These are phyloP conservation scores for Malassezia furfur DNA, from an alignment of 1,284 basidiomycete genomes.

Conservation along the genomic window DNA sequence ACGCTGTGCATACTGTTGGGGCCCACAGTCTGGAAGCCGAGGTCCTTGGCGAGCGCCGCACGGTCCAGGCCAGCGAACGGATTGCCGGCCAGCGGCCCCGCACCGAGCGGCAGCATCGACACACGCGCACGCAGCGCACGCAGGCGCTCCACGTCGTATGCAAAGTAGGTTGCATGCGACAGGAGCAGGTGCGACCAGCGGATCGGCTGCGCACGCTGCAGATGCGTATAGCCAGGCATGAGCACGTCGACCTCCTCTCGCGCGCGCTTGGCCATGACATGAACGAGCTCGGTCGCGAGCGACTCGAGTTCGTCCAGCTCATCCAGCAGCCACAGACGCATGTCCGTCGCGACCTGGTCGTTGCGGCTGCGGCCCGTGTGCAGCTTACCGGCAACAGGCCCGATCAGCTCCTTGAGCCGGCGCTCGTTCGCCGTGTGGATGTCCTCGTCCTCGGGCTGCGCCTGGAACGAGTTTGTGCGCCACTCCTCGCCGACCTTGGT, in stretches of 20 bases:
- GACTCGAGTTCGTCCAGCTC: slow-evolving; percentile 64
- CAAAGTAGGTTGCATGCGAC: slow-evolving; percentile 86
- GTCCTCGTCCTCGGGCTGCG: slow-evolving; percentile 74
- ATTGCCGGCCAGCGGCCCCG: slow-evolving; percentile 89
- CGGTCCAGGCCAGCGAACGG: slow-evolving; percentile 58
- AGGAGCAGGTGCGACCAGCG: slow-evolving; percentile 95
- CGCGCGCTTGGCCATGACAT: slow-evolving; percentile 79
- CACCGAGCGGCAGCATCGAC: slow-evolving; percentile 83
- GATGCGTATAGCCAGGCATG: slow-evolving; percentile 89
- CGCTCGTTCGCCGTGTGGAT: slow-evolving; percentile 99
- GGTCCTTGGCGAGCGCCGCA: slow-evolving; percentile 40
- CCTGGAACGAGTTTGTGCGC: slow-evolving; percentile 50
- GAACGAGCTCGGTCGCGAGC: slow-evolving; percentile 68
- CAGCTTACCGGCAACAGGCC: slow-evolving; percentile 51
- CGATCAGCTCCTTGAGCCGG: slow-evolving; percentile 82
- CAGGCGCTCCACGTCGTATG: slow-evolving; percentile 75
- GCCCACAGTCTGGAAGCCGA: slow-evolving; percentile 44
- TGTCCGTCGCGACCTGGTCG: slow-evolving; percentile 95
- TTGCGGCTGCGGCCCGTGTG: slow-evolving; percentile 94
- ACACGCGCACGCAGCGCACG: slow-evolving; percentile 63
- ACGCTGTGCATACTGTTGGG: slow-evolving; percentile 57
- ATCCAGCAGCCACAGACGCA: slow-evolving; percentile 87
- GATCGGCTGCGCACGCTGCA: slow-evolving; percentile 78
- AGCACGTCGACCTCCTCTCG: slow-evolving; percentile 82
- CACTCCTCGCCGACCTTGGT: slow-evolving; percentile 72